Percentiles rank a stretch among this genome's conserved stretches.
These are phyloP conservation scores for Ophiostoma himal-ulmi DNA, from an alignment of 2,329 filamentous ascomycete species.

Conservation along the genomic window DNA sequence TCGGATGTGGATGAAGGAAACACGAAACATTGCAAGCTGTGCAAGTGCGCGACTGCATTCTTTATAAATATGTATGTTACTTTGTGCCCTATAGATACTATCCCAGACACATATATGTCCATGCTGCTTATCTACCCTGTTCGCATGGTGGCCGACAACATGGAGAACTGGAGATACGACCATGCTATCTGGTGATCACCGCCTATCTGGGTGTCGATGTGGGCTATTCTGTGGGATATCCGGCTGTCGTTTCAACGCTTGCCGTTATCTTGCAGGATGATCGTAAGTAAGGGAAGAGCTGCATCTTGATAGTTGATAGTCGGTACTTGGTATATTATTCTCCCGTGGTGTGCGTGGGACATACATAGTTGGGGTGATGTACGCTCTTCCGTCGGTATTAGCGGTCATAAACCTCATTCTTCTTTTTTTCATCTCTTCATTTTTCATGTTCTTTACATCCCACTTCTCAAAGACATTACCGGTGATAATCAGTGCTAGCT, in stretches of 20 bases:
- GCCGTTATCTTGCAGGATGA: not conserved
- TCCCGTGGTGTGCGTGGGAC: not conserved
- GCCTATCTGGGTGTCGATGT: not conserved
- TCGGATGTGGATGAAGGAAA: not conserved
- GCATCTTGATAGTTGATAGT: not conserved
- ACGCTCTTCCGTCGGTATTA: not conserved
- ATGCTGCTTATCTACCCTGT: not conserved
- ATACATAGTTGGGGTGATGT: not conserved
- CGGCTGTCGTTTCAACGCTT: not conserved
- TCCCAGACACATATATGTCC: not conserved
- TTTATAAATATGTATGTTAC: not conserved
- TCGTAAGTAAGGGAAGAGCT: not conserved
- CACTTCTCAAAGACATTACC: not conserved
- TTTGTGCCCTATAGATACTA: not conserved
- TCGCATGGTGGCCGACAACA: not conserved
- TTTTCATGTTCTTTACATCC: not conserved
- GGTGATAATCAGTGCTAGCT: no score
- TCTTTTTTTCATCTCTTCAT: not conserved
- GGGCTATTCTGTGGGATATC: not conserved
- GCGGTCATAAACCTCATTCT: not conserved
- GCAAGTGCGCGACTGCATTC: not conserved
- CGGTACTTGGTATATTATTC: no score
- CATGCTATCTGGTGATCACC: conserved; percentile 7
- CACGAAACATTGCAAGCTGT: not conserved
- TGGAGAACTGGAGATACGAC: not conserved